Conservation (phyloP, 768 basidiomycete species). For the Gyrodon lividus region DNA sequence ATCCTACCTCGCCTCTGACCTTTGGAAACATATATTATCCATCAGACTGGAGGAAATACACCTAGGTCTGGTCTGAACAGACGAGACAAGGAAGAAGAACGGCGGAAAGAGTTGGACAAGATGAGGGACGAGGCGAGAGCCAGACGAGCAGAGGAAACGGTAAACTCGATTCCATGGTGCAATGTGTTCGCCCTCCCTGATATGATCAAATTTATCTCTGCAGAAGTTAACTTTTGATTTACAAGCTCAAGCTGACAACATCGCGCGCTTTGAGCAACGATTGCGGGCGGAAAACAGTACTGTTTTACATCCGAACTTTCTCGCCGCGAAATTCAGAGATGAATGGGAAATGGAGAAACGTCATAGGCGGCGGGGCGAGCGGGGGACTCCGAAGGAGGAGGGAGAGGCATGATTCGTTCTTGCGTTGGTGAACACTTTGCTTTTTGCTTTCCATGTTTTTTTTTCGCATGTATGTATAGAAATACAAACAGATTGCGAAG, state of each 20-base stretch:
- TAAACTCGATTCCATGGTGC: slow-evolving; percentile 29
- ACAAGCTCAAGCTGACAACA: slow-evolving; percentile 59
- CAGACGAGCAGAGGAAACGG: slow-evolving; percentile 55
- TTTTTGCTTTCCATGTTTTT: background rate
- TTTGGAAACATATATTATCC: background rate
- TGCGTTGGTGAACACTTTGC: background rate
- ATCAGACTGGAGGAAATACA: slow-evolving; percentile 43
- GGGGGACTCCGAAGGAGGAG: slow-evolving; percentile 28
- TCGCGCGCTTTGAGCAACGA: slow-evolving; percentile 60
- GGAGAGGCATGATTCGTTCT: slow-evolving; percentile 34
- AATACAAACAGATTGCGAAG: background rate
- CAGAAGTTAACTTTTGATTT: slow-evolving; percentile 54
- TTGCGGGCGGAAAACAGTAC: slow-evolving; percentile 49
- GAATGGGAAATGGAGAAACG: slow-evolving; percentile 45
- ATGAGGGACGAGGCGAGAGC: slow-evolving; percentile 69
- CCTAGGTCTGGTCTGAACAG: slow-evolving; percentile 46
- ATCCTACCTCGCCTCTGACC: background rate
- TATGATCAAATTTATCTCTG: background rate
- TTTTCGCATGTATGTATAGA: slow-evolving; percentile 13
- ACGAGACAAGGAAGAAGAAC: slow-evolving; percentile 56
- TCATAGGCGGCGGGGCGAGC: slow-evolving; percentile 23
- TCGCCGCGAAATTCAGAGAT: slow-evolving; percentile 58
- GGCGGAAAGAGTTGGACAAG: slow-evolving; percentile 62
- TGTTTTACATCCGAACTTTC: slow-evolving; percentile 59
- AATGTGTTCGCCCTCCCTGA: slow-evolving; percentile 7